A percentile compares a stretch with the other conserved stretches of the same genome.
Conservation (phyloP, 176 grass and related monocot genomes). For the Aegilops speltoides region DNA sequence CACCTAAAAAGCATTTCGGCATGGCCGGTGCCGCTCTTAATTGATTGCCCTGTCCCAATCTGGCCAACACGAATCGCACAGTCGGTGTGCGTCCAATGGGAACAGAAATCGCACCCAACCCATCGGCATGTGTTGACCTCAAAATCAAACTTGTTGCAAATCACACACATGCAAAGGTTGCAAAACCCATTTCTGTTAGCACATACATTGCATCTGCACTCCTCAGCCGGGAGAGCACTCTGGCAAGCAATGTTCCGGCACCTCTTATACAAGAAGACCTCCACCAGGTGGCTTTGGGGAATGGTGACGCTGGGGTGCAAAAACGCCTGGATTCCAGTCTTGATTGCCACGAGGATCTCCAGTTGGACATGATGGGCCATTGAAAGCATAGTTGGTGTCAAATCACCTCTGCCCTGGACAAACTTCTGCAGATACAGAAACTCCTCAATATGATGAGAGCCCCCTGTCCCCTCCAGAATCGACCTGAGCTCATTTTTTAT, state of each 20-base stretch:
- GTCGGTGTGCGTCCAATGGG: conserved; percentile 95
- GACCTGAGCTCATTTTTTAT: conserved; percentile 76
- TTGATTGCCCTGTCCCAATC: conserved; percentile 70
- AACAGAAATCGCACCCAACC: conserved; percentile 96
- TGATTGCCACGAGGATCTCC: conserved; percentile 94
- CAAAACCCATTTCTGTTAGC: conserved; percentile 82
- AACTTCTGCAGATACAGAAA: conserved; percentile 92
- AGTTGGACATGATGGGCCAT: conserved; percentile 77
- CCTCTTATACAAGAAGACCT: conserved; percentile 97
- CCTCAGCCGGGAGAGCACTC: conserved; percentile 83
- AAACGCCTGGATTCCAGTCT: conserved; percentile 97
- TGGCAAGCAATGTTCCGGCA: conserved; percentile 98
- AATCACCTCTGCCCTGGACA: conserved; percentile 73
- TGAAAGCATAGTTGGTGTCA: conserved; percentile 61
- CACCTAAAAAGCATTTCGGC: conserved; percentile 94
- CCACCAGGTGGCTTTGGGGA: conserved; percentile 63
- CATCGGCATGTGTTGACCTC: conserved; percentile 99
- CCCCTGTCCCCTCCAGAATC: conserved; percentile 83
- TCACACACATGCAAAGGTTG: conserved; percentile 98
- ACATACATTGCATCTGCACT: conserved; percentile 86
- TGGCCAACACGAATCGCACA: conserved; percentile 82
- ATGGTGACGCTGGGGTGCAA: conserved; percentile 90
- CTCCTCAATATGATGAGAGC: conserved; percentile 87
- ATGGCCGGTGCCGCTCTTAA: conserved; percentile 59
- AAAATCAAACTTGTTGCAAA: conserved; percentile 99